Evolutionary conservation across 179 eudicot species (phyloP).

Genomic region (Beta lomatogona): DNA sequence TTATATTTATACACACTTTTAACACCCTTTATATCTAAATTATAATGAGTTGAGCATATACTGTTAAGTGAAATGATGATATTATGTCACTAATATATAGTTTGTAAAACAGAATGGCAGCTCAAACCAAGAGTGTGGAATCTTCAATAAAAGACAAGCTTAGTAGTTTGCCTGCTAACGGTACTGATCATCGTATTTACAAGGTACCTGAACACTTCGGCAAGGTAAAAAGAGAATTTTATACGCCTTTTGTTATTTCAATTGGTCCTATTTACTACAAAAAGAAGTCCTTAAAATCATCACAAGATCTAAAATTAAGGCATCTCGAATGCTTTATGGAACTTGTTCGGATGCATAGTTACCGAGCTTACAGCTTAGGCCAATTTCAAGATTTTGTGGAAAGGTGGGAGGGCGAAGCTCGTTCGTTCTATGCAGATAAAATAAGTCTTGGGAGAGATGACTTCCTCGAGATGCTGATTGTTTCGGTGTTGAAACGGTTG

Average conservation of each 20-base stretch:
- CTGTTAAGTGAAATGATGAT: too few relatives aligned
- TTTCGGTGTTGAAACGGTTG: too few relatives aligned
- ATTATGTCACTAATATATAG: too few relatives aligned
- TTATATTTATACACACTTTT: too few relatives aligned
- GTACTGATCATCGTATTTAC: conserved; percentile 21
- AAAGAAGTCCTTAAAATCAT: conserved; percentile 2
- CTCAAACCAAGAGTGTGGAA: not conserved
- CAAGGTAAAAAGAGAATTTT: conserved; percentile 28
- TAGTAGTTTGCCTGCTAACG: not conserved
- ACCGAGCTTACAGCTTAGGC: not conserved
- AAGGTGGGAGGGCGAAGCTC: conserved; percentile 20
- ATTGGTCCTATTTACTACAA: conserved; percentile 37
- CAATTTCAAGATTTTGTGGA: not conserved
- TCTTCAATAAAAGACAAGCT: conserved; percentile 4
- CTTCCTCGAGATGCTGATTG: conserved; percentile 16
- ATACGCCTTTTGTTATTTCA: conserved; percentile 34
- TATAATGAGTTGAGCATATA: too few relatives aligned
- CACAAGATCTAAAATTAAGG: conserved; percentile 30
- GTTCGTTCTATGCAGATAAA: conserved; percentile 13
- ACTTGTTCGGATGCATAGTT: not conserved
- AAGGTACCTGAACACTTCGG: conserved; percentile 15
- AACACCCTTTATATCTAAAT: too few relatives aligned
- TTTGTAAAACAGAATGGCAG: too few relatives aligned
- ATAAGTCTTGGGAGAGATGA: not conserved
- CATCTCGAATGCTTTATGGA: conserved; percentile 19